Base-by-base conservation (phyloP, 2,329 filamentous ascomycete genomes). In the Claviceps capensis region DNA sequence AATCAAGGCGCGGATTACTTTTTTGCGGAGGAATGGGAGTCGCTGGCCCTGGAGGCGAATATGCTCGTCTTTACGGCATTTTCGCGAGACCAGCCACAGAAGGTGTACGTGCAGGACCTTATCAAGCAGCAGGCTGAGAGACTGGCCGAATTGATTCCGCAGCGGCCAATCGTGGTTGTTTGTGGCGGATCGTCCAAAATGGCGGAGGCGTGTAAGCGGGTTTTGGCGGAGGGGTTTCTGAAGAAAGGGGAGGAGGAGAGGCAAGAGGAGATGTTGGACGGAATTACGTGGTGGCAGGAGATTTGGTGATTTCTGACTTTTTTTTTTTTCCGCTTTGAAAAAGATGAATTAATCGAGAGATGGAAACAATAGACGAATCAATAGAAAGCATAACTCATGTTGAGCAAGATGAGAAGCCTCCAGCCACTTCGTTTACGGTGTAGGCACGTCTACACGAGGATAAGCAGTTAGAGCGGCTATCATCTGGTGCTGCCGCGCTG, bases 1-100 rank as follows among this genome's bases (percentile, higher is more conserved):
- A 94, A 87, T 60, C 69, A 73, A 11, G 60, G 70, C 0, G 78
- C 83, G 0, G 93, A 98, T 64, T 96, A 80, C 67, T 90, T 89
- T 69, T 98, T 93, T 64, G 67, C 73, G 5, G 66, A 82, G 0
- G 90, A 97, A 56, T 96, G 89, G 89, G 61, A 69, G 2, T 17
- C 50, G 6, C 48, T 59, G 22, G 34, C 43, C 11, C 19, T 37
- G 1, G 42, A 58, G 1, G 47, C 42, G 23, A 26, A 75, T 5
- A 49, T 59, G 13, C 19, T 49, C 0, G 61, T 75, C 7, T 61
- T 68, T 44, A 64, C 73, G 2, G 74, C 74, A 23, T 78, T 79
- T 56, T 75, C 76, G 2, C 66, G 74, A 16, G 71, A 77, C 49
- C 65, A 69, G 36, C 59, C 60, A 2, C 65, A 71, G 45, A 79